Percentiles rank a stretch among this genome's conserved stretches.
Conservation (phyloP, 495 filamentous ascomycete genomes). For the Penicillium bialowiezense region DNA sequence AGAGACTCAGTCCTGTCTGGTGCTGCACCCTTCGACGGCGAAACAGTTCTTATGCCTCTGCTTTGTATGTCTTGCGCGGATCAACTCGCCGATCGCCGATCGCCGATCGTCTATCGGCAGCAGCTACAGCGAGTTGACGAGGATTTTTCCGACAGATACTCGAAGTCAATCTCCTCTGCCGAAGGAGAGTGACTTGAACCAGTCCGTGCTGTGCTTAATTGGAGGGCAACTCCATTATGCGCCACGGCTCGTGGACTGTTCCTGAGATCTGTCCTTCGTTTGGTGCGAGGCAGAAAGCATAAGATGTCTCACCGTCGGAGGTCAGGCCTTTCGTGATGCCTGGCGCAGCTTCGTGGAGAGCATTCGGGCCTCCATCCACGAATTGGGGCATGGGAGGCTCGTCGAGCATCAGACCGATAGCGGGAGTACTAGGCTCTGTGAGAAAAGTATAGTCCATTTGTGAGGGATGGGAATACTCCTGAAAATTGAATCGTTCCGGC, state of each 20-base stretch:
- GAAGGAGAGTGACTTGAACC: background rate
- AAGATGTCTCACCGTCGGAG: background rate
- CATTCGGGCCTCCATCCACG: background rate
- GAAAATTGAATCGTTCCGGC: background rate
- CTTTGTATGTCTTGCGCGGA: too few relatives aligned
- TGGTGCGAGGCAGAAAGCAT: background rate
- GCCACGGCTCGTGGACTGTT: background rate
- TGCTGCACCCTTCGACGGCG: too few relatives aligned
- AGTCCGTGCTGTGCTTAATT: background rate
- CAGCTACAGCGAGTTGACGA: constrained; percentile 3
- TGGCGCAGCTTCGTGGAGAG: background rate
- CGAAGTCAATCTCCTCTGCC: background rate
- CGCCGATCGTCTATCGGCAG: background rate
- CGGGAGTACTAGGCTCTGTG: background rate
- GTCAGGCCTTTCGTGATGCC: background rate
- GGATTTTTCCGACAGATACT: background rate
- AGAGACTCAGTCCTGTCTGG: too few relatives aligned
- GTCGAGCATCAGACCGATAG: background rate
- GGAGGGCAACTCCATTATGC: constrained; percentile 6
- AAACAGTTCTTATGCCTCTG: too few relatives aligned
- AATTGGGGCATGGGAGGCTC: background rate
- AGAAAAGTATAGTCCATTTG: background rate
- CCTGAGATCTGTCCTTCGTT: background rate
- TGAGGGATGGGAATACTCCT: background rate
- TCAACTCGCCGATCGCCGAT: too few relatives aligned